Evolutionary conservation across 129 eudicot genomes (phyloP).

Genomic region (Heracleum sosnowskyi): DNA sequence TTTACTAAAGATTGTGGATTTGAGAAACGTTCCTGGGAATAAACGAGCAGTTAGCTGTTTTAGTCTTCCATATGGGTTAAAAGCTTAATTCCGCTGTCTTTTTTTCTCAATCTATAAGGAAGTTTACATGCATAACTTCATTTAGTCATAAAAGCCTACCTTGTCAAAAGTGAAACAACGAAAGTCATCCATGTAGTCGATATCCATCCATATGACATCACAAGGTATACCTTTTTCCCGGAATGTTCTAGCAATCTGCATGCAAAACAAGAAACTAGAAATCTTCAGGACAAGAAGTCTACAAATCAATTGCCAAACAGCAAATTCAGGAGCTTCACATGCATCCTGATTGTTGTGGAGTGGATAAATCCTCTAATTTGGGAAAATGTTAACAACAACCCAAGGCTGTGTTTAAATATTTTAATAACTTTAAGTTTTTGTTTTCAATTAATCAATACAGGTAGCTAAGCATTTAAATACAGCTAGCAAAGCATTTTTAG

Average conservation of each 20-base stretch:
- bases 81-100: not conserved
- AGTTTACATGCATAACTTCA: not conserved
- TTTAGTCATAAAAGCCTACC: conserved; percentile 25
- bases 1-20: conserved; percentile 63
- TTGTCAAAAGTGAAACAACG: conserved; percentile 90
- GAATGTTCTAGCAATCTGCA: conserved; percentile 85
- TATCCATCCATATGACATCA: conserved; percentile 99
- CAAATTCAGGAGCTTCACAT: too few relatives aligned
- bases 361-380: too few relatives aligned
- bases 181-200: conserved; percentile 94
- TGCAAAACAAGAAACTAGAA: too few relatives aligned
- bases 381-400: too few relatives aligned
- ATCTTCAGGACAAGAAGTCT: too few relatives aligned
- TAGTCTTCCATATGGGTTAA: not conserved
- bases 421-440: too few relatives aligned
- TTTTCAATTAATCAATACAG: too few relatives aligned
- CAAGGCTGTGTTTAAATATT: too few relatives aligned
- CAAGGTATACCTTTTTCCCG: conserved; percentile 89
- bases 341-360: too few relatives aligned
- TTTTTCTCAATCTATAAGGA: not conserved
- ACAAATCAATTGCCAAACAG: too few relatives aligned
- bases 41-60: conserved; percentile 8
- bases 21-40: conserved; percentile 61
- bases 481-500: too few relatives aligned
- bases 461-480: too few relatives aligned